These are phyloP conservation scores for Microsporum audouinii DNA, from an alignment of 2,329 filamentous ascomycete species.

Conservation along the genomic window DNA sequence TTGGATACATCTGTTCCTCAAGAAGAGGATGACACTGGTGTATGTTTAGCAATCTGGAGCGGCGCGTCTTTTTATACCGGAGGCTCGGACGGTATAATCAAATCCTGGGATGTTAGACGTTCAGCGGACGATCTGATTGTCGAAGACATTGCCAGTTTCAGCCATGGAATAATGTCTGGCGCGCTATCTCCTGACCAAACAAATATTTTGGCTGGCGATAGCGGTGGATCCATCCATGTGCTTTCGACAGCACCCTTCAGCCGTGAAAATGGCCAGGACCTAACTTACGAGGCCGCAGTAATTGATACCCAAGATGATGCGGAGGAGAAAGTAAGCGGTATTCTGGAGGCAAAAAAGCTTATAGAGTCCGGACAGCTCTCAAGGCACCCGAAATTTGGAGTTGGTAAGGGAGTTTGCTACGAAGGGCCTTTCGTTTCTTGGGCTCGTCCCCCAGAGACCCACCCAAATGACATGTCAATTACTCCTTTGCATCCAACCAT, in stretches of 20 bases:
- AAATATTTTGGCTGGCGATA: conserved; percentile 47
- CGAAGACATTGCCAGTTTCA: conserved; percentile 38
- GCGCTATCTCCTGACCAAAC: conserved; percentile 45
- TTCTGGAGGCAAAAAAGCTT: conserved; percentile 13
- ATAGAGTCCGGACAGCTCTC: conserved; percentile 24
- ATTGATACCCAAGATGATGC: not conserved
- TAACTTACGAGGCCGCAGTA: conserved; percentile 18
- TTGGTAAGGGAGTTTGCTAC: conserved; percentile 31
- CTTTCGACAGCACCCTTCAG: conserved; percentile 30
- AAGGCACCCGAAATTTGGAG: conserved; percentile 27
- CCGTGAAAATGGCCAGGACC: conserved; percentile 14
- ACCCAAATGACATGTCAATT: conserved; percentile 15
- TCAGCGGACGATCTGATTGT: conserved; percentile 42
- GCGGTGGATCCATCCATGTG: conserved; percentile 44
- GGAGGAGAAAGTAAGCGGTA: not conserved
- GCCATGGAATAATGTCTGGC: conserved; percentile 48
- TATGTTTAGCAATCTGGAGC: conserved; percentile 49
- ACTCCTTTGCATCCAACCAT: conserved; percentile 18
- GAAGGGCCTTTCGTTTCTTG: conserved; percentile 31
- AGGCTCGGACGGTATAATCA: conserved; percentile 50
- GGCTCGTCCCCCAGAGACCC: conserved; percentile 24
- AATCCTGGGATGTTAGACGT: conserved; percentile 47
- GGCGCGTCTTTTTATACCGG: conserved; percentile 46
- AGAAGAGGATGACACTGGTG: conserved; percentile 46
- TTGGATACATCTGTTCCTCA: conserved; percentile 28